Evolutionary conservation across 306 rosid genomes (phyloP).

Genomic region (Quercus engelmannii): DNA sequence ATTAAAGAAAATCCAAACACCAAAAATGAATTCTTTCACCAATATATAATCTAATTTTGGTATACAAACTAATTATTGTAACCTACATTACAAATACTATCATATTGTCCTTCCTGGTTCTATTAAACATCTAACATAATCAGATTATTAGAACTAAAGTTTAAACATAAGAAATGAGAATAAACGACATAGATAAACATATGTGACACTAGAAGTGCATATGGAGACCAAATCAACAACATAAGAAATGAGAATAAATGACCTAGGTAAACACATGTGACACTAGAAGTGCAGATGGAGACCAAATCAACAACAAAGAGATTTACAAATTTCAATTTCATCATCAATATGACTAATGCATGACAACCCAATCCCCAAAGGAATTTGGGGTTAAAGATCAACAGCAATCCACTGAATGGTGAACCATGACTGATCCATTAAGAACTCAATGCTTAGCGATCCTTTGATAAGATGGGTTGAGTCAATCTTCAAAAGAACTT

Average conservation of each 20-base stretch:
- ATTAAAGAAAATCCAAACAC: no score
- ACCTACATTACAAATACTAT: no score
- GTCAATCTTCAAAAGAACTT: slow-evolving; percentile 8
- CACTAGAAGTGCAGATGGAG: slow-evolving; percentile 19
- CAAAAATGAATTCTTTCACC: no score
- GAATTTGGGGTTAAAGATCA: slow-evolving; percentile 4
- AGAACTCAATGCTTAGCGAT: slow-evolving; percentile 1
- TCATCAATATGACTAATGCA: slow-evolving; percentile 23
- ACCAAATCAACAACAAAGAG: background rate
- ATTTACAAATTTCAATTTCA: background rate
- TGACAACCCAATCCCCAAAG: slow-evolving; percentile 22
- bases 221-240: slow-evolving; percentile 16
- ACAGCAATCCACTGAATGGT: slow-evolving; percentile 16
- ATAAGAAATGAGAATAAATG: slow-evolving; percentile 23
- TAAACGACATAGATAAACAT: background rate
- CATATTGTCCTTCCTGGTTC: no score
- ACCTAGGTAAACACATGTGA: background rate
- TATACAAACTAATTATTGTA: no score
- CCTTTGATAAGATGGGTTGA: background rate
- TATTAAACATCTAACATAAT: no score
- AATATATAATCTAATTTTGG: no score
- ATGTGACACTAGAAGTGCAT: slow-evolving; percentile 20
- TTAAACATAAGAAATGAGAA: slow-evolving; percentile 29
- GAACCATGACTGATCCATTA: slow-evolving; percentile 8
- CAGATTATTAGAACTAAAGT: slow-evolving; percentile 42